phyloP scores from a whole-genome alignment of 2,329 filamentous ascomycete species.

The Aspergillus spinulosporus region DNA sequence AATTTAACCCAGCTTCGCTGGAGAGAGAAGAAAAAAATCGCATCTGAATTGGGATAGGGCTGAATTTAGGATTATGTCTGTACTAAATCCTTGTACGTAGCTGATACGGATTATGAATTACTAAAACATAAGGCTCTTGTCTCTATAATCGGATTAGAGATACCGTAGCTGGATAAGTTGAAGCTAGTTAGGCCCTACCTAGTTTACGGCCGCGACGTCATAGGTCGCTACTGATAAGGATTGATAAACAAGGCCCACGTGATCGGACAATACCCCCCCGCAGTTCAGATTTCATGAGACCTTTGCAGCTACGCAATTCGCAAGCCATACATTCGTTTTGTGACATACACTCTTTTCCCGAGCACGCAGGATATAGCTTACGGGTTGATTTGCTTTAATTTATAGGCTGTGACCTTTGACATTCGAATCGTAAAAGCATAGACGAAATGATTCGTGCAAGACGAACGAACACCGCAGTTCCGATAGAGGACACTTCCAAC shows the following conservation, averaged over 20 bases:
- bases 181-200: neutral
- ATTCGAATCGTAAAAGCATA: neutral
- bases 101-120: no score
- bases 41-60: neutral
- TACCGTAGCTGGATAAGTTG: neutral
- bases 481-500: conserved; percentile 37
- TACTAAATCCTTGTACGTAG: no score
- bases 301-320: neutral
- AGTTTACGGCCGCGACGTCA: neutral
- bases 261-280: conserved; percentile 1
- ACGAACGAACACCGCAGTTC: conserved; percentile 36
- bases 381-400: neutral
- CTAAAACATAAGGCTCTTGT: no score
- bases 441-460: conserved; percentile 36
- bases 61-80: no score
- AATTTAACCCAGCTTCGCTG: neutral
- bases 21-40: neutral
- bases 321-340: neutral
- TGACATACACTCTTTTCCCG: neutral
- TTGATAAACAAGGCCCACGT: neutral
- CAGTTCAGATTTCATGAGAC: conserved; percentile 3
- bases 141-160: neutral
- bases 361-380: neutral
- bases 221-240: neutral
- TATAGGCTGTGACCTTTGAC: no score